Evolutionary conservation across 2,329 filamentous ascomycete species (phyloP), one percentile per base, ranked within the genome.

Genomic region (Westerdykella sp.): DNA sequence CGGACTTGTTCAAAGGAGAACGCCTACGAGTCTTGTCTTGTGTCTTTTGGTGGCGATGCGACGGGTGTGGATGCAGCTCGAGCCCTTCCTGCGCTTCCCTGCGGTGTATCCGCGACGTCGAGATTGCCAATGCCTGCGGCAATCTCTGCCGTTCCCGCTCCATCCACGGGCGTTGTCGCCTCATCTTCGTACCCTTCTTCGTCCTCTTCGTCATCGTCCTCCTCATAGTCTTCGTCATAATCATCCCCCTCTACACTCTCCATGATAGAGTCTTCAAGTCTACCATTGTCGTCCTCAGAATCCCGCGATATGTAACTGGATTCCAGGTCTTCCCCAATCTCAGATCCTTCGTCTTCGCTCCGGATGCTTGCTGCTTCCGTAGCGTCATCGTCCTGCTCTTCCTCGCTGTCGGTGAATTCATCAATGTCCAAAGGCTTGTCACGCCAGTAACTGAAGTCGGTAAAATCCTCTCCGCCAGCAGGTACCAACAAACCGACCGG

Each of bases 371-470:
- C 60, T 7, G 55, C 69, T 18, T 71, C 68, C 0, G 71, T 70
- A 2, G 65, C 63, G 1, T 70, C 69, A 6, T 74, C 77, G 1
- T 77, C 78, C 3, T 68, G 63, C 3, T 58, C 60, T n/a, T 61
- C 59, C 48, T 93, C 90, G 36, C 85, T 94, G 41, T 85, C 85
- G 1, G 86, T 89, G 56, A 97, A 97, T 42, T 95, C 87, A 34
- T 89, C 86, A 21, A 96, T 70, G 40, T 95, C 88, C 13, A 91
- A 76, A 2, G 89, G 87, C 38, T 78, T 77, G 49, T 95, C 85
- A 49, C 94, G 79, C 93, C 93, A 98, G 70, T 95, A 98, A 44
- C 83, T 91, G 69, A 98, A 98, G 64, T 98, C 93, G 0, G 93
- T 98, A 60, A 87, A 98, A 44, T 95, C 85, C 64, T 97, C 93